Conservation (phyloP, 306 rosid genomes). For the Begonia fuchsioides region DNA sequence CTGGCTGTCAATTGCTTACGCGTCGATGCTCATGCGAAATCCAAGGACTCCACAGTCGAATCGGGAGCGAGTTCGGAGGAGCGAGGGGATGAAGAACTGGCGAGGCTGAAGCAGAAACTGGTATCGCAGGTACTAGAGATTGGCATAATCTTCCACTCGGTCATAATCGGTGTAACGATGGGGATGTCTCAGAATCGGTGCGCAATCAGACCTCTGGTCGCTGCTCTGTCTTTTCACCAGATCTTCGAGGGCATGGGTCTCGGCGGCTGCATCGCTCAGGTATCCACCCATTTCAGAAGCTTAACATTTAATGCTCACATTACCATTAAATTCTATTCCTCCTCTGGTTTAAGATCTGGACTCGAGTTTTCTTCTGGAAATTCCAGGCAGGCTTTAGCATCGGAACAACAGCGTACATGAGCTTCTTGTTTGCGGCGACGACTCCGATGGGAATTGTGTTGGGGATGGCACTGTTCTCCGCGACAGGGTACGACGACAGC, state of each 20-base stretch:
- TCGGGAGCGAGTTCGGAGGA: conserved; percentile 3
- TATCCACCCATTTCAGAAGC: conserved; percentile 3
- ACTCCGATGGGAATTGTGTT: conserved; percentile 80
- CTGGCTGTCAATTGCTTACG: not conserved
- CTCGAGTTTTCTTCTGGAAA: no score
- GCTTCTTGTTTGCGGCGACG: conserved; percentile 90
- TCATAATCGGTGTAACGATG: conserved; percentile 79
- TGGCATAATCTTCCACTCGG: conserved; percentile 87
- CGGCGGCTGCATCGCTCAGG: conserved; percentile 98
- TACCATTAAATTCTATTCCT: no score
- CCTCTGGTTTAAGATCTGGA: no score
- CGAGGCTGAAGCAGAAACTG: conserved; percentile 59
- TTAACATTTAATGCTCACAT: no score
- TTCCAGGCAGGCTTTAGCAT: conserved; percentile 70
- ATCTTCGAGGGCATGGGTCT: conserved; percentile 96
- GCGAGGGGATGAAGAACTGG: conserved; percentile 17
- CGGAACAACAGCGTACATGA: conserved; percentile 68
- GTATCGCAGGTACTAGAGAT: conserved; percentile 84
- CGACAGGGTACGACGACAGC: conserved; percentile 75
- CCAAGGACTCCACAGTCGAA: conserved; percentile 10
- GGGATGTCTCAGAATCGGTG: conserved; percentile 96
- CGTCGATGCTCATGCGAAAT: not conserved
- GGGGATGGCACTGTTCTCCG: conserved; percentile 68
- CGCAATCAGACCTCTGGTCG: conserved; percentile 76
- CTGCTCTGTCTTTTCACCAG: conserved; percentile 87